Conservation (phyloP, 306 rosid genomes). For the Pachyrhizus erosus region DNA sequence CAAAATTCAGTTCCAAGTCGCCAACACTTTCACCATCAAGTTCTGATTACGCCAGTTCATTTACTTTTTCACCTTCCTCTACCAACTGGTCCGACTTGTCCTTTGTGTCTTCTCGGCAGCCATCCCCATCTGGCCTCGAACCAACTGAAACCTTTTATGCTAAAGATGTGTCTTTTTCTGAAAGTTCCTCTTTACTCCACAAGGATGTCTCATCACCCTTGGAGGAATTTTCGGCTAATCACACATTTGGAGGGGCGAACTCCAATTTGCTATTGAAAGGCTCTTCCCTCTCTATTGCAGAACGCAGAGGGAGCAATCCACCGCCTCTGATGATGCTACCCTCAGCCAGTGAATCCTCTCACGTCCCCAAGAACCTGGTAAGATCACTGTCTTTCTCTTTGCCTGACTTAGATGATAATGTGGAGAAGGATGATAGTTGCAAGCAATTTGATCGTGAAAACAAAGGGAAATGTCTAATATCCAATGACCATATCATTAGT, state of each 20-base stretch:
- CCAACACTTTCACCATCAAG: slow-evolving; percentile 84
- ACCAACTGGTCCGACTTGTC: slow-evolving; percentile 91
- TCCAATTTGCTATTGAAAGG: slow-evolving; percentile 50
- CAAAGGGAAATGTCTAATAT: slow-evolving; percentile 47
- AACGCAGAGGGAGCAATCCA: slow-evolving; percentile 90
- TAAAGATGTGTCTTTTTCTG: slow-evolving; percentile 59
- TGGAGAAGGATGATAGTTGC: slow-evolving; percentile 55
- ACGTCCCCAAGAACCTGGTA: slow-evolving; percentile 58
- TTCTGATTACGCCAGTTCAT: slow-evolving; percentile 84
- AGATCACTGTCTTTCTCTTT: slow-evolving; percentile 69
- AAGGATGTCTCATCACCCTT: slow-evolving; percentile 53
- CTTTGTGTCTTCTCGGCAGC: slow-evolving; percentile 72
- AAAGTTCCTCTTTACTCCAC: slow-evolving; percentile 46
- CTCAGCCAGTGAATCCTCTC: slow-evolving; percentile 60
- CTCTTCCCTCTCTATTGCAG: slow-evolving; percentile 73
- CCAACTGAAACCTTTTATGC: slow-evolving; percentile 56
- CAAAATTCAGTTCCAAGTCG: slow-evolving; percentile 66
- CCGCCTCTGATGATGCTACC: slow-evolving; percentile 81
- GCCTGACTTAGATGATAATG: slow-evolving; percentile 59
- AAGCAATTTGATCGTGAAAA: slow-evolving; percentile 50
- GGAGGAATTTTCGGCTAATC: slow-evolving; percentile 50
- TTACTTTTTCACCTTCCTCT: slow-evolving; percentile 85
- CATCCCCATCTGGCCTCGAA: slow-evolving; percentile 81
- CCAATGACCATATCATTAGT: slow-evolving; percentile 43
- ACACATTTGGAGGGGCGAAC: slow-evolving; percentile 39